A percentile compares a stretch with the other conserved stretches of the same genome.
Conservation (phyloP, 306 rosid genomes). For the Lathyrus sativus region DNA sequence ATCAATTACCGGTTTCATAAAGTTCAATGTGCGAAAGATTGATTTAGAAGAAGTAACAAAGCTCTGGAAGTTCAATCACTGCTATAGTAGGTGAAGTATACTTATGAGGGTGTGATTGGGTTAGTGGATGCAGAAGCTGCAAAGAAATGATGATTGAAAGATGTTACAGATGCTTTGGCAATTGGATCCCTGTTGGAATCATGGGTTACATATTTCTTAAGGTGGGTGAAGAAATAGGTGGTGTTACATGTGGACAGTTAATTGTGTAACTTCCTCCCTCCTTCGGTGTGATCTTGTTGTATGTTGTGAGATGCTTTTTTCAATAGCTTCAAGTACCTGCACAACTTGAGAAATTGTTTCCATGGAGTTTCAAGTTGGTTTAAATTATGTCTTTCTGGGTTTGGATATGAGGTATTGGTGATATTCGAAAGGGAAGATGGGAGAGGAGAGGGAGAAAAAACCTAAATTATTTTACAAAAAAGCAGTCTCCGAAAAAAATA, state of each 20-base stretch:
- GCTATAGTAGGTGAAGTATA: background rate
- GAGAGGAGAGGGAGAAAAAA: background rate
- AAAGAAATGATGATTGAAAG: background rate
- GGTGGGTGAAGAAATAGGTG: background rate
- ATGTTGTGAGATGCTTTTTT: background rate
- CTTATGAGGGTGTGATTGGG: background rate
- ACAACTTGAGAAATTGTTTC: background rate
- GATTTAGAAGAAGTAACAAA: background rate
- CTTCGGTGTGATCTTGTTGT: no score
- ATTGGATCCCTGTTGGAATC: background rate
- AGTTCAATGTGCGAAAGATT: background rate
- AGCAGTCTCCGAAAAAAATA: no score
- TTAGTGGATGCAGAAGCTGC: background rate
- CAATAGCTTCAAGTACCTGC: background rate
- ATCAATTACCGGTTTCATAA: background rate
- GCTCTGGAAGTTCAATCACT: background rate
- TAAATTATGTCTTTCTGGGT: background rate
- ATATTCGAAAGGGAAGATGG: background rate
- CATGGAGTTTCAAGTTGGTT: background rate
- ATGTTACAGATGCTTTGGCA: background rate
- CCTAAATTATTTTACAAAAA: background rate
- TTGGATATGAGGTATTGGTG: background rate
- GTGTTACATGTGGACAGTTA: background rate
- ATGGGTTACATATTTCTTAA: background rate
- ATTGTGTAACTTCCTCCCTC: background rate